A percentile compares a stretch with the other conserved stretches of the same genome.
Conservation (phyloP, 108 stramenopile genomes). For the Skeletonema costatum region DNA sequence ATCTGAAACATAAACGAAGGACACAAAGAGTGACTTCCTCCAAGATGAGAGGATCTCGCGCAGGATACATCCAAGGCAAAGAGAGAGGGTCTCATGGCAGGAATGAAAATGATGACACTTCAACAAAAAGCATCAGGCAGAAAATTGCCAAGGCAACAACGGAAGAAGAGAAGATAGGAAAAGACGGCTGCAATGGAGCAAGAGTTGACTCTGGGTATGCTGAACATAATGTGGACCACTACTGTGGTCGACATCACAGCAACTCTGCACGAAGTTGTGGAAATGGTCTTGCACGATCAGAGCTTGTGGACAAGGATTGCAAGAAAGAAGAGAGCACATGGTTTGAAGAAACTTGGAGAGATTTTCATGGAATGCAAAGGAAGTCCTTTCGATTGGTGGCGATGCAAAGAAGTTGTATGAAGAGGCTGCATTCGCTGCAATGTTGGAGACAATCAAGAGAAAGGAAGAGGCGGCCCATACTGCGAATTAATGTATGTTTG, state of each 20-base stretch:
- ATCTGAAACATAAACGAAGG: not conserved
- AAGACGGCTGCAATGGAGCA: conserved; percentile 51
- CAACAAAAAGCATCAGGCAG: conserved; percentile 53
- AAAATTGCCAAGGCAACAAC: conserved; percentile 57
- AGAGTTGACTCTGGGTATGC: conserved; percentile 40
- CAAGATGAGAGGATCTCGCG: conserved; percentile 34
- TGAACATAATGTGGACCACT: conserved; percentile 76
- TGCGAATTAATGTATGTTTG: not conserved
- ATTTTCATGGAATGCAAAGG: conserved; percentile 62
- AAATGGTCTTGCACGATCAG: conserved; percentile 81
- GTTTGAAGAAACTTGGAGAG: conserved; percentile 58
- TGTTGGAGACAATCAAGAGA: conserved; percentile 79
- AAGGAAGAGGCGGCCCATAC: conserved; percentile 66
- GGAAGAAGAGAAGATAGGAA: conserved; percentile 58
- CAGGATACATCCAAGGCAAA: conserved; percentile 47
- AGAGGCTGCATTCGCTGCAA: conserved; percentile 81
- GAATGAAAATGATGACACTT: conserved; percentile 54
- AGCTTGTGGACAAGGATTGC: conserved; percentile 57
- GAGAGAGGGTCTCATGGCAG: conserved; percentile 48
- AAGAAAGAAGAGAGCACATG: conserved; percentile 60
- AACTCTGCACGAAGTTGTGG: conserved; percentile 67
- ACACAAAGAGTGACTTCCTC: conserved; percentile 19
- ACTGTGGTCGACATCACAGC: conserved; percentile 80
- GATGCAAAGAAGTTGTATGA: conserved; percentile 68
- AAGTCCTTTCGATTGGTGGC: conserved; percentile 39